Base-by-base conservation (phyloP, 257 asterid species). In the Nyctanthes arbortristis region DNA sequence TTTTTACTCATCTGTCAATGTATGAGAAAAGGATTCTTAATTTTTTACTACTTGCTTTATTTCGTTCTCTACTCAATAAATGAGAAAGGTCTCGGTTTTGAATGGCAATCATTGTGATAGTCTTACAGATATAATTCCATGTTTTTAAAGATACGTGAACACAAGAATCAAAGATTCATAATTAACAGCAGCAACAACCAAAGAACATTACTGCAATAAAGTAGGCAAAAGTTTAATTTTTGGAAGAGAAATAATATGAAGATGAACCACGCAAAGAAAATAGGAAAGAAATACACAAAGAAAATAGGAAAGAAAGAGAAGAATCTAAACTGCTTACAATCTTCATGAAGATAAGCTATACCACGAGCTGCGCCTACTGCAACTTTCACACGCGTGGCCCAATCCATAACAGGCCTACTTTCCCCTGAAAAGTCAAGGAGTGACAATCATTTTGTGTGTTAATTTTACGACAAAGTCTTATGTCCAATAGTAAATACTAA, bases 301-400 rank as follows among this genome's bases (percentile, higher is more conserved):
- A n/a, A n/a, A n/a, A n/a, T n/a, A n/a, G n/a, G n/a, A n/a, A n/a
- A n/a, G n/a, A n/a, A n/a, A n/a, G n/a, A 57, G 36, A 69, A 52
- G 56, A 65, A 66, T 33, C 33, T n/a, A 56, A 68, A 68, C 33
- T 71, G 37, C 83, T 80, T 82, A 89, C 95, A 89, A 68, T 91
- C 95, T 80, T 89, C 97, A 60, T 91, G 96, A 66, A 91, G 95
- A 84, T 88, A 88, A 67, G 96, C 91, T 67, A 91, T 73, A 79
- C 97, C 96, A 68, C 96, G 83, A 84, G 89, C 89, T 49, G 85
- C 86, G 66, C 87, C 89, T 20, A 80, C 45, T 37, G 85, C 87
- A 55, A 84, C 75, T 77, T 74, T 84, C 33, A 84, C 74, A 28
- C 87, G 89, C 31, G 59, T 74, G 24, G 81, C 47, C 89, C 89